phyloP scores from a whole-genome alignment of 805 yeast species.

The Hanseniaspora clermontiae region DNA sequence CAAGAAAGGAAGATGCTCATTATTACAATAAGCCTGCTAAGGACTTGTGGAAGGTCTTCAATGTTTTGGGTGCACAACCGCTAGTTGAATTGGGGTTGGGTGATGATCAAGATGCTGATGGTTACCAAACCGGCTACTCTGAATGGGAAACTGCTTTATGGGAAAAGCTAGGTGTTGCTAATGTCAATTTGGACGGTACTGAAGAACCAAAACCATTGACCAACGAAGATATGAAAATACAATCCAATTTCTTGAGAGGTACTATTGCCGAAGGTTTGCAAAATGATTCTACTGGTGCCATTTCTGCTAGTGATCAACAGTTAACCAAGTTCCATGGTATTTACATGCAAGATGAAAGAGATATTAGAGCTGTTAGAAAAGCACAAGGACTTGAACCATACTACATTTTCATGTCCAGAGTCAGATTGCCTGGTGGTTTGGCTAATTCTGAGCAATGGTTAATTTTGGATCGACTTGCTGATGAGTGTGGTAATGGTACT shows the following conservation, averaged over 20 bases:
- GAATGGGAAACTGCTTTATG: conserved; percentile 77
- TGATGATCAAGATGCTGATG: conserved; percentile 96
- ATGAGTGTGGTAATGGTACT: conserved; percentile 80
- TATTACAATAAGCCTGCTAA: conserved; percentile 84
- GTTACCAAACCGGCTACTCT: conserved; percentile 80
- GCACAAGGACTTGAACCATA: conserved; percentile 90
- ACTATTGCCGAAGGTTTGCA: conserved; percentile 75
- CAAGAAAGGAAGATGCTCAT: conserved; percentile 86
- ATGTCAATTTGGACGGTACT: conserved; percentile 46
- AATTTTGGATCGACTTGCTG: conserved; percentile 67
- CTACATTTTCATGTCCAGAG: conserved; percentile 92
- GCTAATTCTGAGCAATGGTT: conserved; percentile 86
- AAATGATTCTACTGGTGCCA: conserved; percentile 81
- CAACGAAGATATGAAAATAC: conserved; percentile 88
- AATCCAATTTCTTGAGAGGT: conserved; percentile 80
- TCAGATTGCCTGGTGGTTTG: conserved; percentile 85
- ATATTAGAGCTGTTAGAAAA: conserved; percentile 83
- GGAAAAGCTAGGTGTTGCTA: conserved; percentile 80
- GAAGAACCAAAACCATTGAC: conserved; percentile 89
- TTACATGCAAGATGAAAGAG: conserved; percentile 97
- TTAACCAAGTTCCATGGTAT: conserved; percentile 95
- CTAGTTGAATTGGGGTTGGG: conserved; percentile 74
- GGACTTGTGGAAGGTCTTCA: conserved; percentile 55
- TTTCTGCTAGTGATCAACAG: conserved; percentile 82
- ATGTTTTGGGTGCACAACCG: conserved; percentile 59